Base-by-base conservation (phyloP, 225 moss, liverwort and hornwort genomes). In the Climacium dendroides region DNA sequence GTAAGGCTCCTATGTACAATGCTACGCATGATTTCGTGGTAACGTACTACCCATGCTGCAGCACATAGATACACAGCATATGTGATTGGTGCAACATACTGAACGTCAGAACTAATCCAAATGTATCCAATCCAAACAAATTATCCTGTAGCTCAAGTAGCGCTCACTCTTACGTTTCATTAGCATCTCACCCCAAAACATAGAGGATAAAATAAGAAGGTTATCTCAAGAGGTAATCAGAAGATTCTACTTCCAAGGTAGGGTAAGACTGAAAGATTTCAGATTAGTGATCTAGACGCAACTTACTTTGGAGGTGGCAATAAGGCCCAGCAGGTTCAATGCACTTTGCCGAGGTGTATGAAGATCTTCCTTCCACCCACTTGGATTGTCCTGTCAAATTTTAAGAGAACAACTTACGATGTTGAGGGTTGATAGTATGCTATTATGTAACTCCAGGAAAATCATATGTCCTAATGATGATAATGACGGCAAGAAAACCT, bases 311-410 rank as follows among this genome's bases (percentile, higher is more conserved):
- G 97, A 95, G 69, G 93, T 96, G 86, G 97, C 95, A 91, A 98
- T 96, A 86, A 98, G 91, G 78, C 96, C 95, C 61, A 98, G 91
- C 88, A 98, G 89, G 87, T 98, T 98, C 80, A 96, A 87, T 86
- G 96, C 97, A 94, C 97, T 98, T 89, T 96, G 96, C 78, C 97
- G 94, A 85, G 96, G 95, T 47, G 95, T 94, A 66, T 94, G 86
- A 74, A 96, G 95, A 83, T 96, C 96, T 83, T 96, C 96, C 90
- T 96, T 96, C 96, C 96, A 96, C 79, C 96, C 96, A 91, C 95
- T 96, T 83, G 97, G 91, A 72, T 96, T 93, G 86, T 98, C 97
- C 97, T 98, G 90, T 86, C 86, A 90, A 79, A 80, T 67, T 78
- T 15, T 54, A 53, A 84, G 72, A 83, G 70, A 77, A 52, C 17